Evolutionary conservation across 179 eudicot genomes (phyloP), one percentile per base, ranked within the genome.

Genomic region (Gypsophila paniculata): DNA sequence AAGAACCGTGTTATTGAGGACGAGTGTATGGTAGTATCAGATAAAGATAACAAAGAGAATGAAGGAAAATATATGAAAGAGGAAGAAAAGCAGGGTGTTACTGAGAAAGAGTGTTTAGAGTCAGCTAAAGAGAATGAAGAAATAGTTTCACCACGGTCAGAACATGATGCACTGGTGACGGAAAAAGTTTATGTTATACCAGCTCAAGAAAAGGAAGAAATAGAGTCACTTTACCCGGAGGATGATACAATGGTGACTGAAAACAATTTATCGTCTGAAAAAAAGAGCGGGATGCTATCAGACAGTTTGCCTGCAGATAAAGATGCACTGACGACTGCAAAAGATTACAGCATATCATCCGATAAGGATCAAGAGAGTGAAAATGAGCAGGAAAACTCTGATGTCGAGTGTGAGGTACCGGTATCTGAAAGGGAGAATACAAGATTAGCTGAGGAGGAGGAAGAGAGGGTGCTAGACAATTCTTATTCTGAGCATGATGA

Each of bases 401-500:
- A 53, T 49, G 52, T 32, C 1, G 29, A 68, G 68, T 21, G 55
- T 72, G 17, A 19, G n/a, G 34, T 57, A 57, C 18, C 17, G 29
- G n/a, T 39, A 38, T 22, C 62, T 17, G 51, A 26, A 44, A 57
- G 25, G 17, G 58, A 48, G 10, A 6, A 19, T 51, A 23, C 38
- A 68, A 26, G 52, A 17, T 17, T 15, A 65, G 34, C 51, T 21
- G 71, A 68, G 55, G 34, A 52, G n/a, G 48, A 19, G 7, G 39
- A 38, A 75, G 72, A 73, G 61, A 62, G 13, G 54, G 59, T 75
- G 72, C 13, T 72, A 49, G 75, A 70, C 19, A 73, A 72, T 62
- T 29, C 63, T 38, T 63, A 80, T 52, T 57, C 75, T 10, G 82
- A 72, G 25, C 71, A 77, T 68, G 86, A 83, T 49, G 74, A 67